phyloP scores from a whole-genome alignment of 352 stramenopile species.

The Sclerospora graminicola region DNA sequence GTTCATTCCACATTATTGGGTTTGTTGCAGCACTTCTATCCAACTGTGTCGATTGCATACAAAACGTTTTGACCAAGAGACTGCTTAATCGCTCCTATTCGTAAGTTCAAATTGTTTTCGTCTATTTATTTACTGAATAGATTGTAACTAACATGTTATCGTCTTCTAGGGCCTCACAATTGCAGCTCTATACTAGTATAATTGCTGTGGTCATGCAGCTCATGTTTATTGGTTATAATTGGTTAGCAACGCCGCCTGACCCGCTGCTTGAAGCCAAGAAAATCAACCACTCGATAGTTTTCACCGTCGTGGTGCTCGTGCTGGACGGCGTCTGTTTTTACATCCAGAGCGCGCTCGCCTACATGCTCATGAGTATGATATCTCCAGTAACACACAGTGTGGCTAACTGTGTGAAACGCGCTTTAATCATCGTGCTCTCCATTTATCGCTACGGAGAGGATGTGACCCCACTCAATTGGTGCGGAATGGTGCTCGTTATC shows the following conservation, averaged over 20 bases:
- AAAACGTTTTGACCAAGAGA: constrained; percentile 88
- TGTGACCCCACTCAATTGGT: constrained; percentile 74
- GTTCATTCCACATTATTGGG: constrained; percentile 81
- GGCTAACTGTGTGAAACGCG: constrained; percentile 86
- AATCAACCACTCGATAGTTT: constrained; percentile 26
- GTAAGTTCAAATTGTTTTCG: constrained; percentile 21
- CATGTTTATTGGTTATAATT: constrained; percentile 66
- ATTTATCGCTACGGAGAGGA: constrained; percentile 86
- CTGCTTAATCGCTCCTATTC: constrained; percentile 74
- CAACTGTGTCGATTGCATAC: constrained; percentile 88
- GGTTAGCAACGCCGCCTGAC: constrained; percentile 29
- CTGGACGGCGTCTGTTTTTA: constrained; percentile 81
- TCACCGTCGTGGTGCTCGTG: constrained; percentile 43
- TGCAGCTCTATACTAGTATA: constrained; percentile 88
- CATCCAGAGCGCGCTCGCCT: constrained; percentile 85
- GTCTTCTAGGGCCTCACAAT: constrained; percentile 46
- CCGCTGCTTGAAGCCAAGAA: constrained; percentile 13
- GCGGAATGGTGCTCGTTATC: constrained; percentile 82
- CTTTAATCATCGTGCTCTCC: constrained; percentile 84
- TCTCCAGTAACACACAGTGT: constrained; percentile 87
- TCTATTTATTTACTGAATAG: background rate
- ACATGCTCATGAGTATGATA: constrained; percentile 87
- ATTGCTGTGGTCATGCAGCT: constrained; percentile 79
- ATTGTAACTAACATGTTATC: background rate
- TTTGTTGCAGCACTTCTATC: constrained; percentile 82